A percentile compares a stretch with the other conserved stretches of the same genome.
These are phyloP conservation scores for Pisolithus tinctorius DNA, from an alignment of 768 basidiomycete species.

Conservation along the genomic window DNA sequence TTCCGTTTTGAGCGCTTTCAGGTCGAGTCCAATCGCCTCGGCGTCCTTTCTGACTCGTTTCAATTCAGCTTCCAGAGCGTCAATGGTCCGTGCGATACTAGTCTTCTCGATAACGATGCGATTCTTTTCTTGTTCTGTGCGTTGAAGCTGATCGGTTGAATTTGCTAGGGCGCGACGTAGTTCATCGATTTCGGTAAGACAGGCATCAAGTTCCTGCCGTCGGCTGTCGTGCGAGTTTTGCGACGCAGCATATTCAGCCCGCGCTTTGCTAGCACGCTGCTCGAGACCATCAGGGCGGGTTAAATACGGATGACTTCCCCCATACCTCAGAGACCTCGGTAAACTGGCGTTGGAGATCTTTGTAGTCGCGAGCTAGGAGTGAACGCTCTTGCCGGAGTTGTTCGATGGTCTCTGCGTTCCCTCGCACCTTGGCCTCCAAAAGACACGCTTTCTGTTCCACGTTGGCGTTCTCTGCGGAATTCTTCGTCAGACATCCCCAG, in stretches of 20 bases:
- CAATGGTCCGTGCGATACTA: slow-evolving; percentile 61
- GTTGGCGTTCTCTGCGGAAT: slow-evolving; percentile 46
- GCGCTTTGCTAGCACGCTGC: slow-evolving; percentile 56
- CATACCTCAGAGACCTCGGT: slow-evolving; percentile 61
- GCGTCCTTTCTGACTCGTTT: slow-evolving; percentile 70
- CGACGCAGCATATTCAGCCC: slow-evolving; percentile 51
- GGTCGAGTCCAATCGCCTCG: slow-evolving; percentile 69
- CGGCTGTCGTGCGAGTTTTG: slow-evolving; percentile 65
- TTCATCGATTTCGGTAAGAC: slow-evolving; percentile 67
- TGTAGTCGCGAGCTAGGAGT: slow-evolving; percentile 61
- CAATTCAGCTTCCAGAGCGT: slow-evolving; percentile 65
- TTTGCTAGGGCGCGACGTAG: slow-evolving; percentile 60
- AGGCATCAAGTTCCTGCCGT: slow-evolving; percentile 67
- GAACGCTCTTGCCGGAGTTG: slow-evolving; percentile 74
- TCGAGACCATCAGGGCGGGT: background rate
- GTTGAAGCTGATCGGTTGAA: slow-evolving; percentile 56
- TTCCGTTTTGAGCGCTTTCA: slow-evolving; percentile 59
- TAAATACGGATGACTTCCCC: background rate
- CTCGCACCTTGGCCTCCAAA: slow-evolving; percentile 58
- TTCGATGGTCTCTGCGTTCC: slow-evolving; percentile 66
- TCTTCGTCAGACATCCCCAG: slow-evolving; percentile 8
- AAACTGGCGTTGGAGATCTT: slow-evolving; percentile 63
- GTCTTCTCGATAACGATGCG: slow-evolving; percentile 56
- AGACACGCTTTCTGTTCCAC: slow-evolving; percentile 69
- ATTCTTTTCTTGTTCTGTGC: slow-evolving; percentile 56